Conservation (phyloP, 2,329 filamentous ascomycete genomes). For the Diplodia seriata region DNA sequence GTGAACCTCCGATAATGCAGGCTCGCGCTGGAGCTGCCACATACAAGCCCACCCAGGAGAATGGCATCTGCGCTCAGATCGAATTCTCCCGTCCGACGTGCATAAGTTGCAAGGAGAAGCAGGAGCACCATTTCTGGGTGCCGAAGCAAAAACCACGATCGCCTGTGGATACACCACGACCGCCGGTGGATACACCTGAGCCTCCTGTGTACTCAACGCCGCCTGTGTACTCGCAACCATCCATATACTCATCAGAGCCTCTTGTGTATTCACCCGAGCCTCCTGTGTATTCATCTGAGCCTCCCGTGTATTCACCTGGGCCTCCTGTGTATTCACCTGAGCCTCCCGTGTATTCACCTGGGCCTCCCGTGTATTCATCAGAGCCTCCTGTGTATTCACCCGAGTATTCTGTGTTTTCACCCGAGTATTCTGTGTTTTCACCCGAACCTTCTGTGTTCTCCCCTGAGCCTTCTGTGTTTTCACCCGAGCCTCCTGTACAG, state of each 20-base stretch:
- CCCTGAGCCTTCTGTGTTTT: not conserved
- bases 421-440: too few relatives aligned
- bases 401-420: too few relatives aligned
- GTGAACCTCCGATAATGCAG: constrained; percentile 10
- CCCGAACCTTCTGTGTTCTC: too few relatives aligned
- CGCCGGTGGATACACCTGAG: not conserved
- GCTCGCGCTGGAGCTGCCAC: constrained; percentile 7
- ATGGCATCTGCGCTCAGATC: not conserved
- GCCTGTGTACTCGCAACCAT: not conserved
- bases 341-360: too few relatives aligned
- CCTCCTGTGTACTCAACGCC: not conserved
- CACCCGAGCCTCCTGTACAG: not conserved
- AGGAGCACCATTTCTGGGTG: constrained; percentile 14
- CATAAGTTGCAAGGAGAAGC: constrained; percentile 8
- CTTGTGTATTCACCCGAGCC: too few relatives aligned
- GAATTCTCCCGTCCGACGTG: not conserved
- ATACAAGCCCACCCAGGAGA: not conserved
- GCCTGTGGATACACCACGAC: not conserved
- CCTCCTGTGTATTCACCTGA: too few relatives aligned
- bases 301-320: too few relatives aligned
- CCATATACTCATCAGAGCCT: too few relatives aligned
- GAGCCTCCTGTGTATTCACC: not conserved
- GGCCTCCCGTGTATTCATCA: too few relatives aligned
- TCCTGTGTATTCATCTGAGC: too few relatives aligned
- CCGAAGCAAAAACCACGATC: not conserved